Base-by-base conservation (phyloP, 495 filamentous ascomycete genomes). In the Daldinia caldariorum region DNA sequence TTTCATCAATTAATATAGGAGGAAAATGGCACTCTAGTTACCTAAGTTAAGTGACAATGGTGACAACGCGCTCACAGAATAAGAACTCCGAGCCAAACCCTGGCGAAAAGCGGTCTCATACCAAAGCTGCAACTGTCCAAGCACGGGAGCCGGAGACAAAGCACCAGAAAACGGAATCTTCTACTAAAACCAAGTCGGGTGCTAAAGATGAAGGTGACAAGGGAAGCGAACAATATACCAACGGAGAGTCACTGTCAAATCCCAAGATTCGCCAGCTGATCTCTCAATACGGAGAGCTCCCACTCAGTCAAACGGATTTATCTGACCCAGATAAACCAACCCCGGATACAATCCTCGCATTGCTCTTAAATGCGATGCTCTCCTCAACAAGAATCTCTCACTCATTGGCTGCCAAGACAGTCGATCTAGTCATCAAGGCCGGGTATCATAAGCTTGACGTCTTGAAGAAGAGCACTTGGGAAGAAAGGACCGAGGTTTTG, bases 391-490 rank as follows among this genome's bases (percentile, higher is more conserved):
- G 43, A 22, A 47, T 47, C 16, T 47, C 43, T 20, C 43, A 47
- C 9, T 6, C n/a, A 22, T 47, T 47, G 5, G 60, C 60, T 31
- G 47, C 60, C 8, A 62, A 18, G 49, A 62, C 60, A 16, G 60
- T 62, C 20, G 6, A 20, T 6, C n/a, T 54, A 29, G 45, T 54
- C 1, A 62, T 62, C 49, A 39, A 62, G 26, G 60, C 35, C 31
- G 60, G 60, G 6, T 63, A 63, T 32, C 60, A 63, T 20, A 63
- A 63, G 37, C 49, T 63, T 18, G 60, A 63, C 29, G 60, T 53
- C 7, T 34, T 63, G 49, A 63, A 62, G 49, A 54, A 54, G 9
- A 63, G 60, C n/a, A 63, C 10, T 26, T 63, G 60, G 60, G 47
- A 54, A 14, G 60, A 63, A 43, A 63, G 35, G 29, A 63, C 49